Evolutionary conservation across 2,329 filamentous ascomycete species (phyloP).

Genomic region (Graphilbum ipis-grandicollis): DNA sequence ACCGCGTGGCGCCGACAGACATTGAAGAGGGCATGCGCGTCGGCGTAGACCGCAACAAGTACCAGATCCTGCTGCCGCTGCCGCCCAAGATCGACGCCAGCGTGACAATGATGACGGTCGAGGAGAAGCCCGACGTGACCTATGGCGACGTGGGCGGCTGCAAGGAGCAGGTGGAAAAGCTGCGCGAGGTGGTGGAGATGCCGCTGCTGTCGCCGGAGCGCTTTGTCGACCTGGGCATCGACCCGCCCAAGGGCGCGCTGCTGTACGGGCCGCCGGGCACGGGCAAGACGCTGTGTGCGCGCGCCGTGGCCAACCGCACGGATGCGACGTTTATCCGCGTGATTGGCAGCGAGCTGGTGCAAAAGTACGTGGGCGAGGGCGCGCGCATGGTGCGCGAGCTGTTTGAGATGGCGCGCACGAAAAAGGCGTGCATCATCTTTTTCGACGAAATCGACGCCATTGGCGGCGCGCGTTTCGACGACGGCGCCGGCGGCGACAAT

Average conservation of each 20-base stretch:
- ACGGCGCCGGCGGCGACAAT: conserved; percentile 87
- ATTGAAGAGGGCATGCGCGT: conserved; percentile 99
- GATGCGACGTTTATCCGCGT: conserved; percentile 98
- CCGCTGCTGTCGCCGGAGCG: conserved; percentile 88
- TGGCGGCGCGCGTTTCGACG: conserved; percentile 96
- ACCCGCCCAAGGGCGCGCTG: conserved; percentile 91
- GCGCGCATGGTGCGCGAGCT: conserved; percentile 96
- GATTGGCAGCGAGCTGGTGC: conserved; percentile 92
- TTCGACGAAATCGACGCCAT: conserved; percentile 99
- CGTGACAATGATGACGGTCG: conserved; percentile 99
- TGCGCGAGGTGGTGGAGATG: conserved; percentile 97
- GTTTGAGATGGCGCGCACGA: conserved; percentile 98
- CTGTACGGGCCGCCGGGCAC: conserved; percentile 95
- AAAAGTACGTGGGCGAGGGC: conserved; percentile 98
- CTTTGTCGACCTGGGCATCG: conserved; percentile 97
- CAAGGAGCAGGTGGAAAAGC: conserved; percentile 99
- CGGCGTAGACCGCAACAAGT: conserved; percentile 96
- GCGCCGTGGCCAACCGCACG: conserved; percentile 93
- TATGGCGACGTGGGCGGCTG: conserved; percentile 97
- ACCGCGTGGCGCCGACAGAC: conserved; percentile 93
- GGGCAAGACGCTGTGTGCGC: conserved; percentile 95
- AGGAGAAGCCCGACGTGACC: conserved; percentile 98
- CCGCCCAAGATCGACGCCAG: conserved; percentile 98
- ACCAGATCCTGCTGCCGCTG: conserved; percentile 90
- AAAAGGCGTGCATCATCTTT: conserved; percentile 99